Evolutionary conservation across 208 protist species (phyloP), one percentile per base, ranked within the genome.

Genomic region (Polymyxa betae): DNA sequence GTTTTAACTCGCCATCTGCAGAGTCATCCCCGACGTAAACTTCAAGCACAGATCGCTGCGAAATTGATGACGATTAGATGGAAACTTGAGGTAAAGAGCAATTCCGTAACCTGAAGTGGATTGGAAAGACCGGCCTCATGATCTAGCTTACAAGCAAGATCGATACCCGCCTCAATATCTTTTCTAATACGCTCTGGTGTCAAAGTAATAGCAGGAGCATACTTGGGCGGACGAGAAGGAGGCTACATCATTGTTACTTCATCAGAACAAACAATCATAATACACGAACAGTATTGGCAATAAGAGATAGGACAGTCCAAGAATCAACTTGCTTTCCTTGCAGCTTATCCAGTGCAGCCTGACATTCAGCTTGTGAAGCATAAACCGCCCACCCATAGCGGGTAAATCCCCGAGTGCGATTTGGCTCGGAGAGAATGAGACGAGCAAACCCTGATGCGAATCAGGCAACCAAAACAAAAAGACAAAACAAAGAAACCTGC

Each of bases 341-440:
- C 5, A 82, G 72, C 72, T 5, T 20, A 16, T 5, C 40, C n/a
- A 82, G n/a, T 45, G 72, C 72, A 40, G 72, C 72, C 5, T 5
- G 12, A 35, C 72, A 82, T 20, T 82, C 72, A 5, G 5, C 72
- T n/a, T 82, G 72, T n/a, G 72, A 82, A 5, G n/a, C 35, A n/a
- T 38, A 82, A 43, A 82, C 5, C 16, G 72, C 72, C 72, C 72
- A 82, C 16, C 72, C 72, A 43, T 38, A 82, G n/a, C 72, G 72
- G 16, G 72, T 45, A n/a, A 82, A 82, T 45, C 16, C 5, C 16
- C 72, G 72, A 82, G 10, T 12, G 10, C 72, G 72, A 35, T 82
- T 82, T 35, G 72, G 72, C 35, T 82, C 72, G 16, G 72, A 82
- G 5, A 82, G n/a, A 35, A 82, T 35, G 10, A 82, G 16, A 16